phyloP scores from a whole-genome alignment of 768 basidiomycete genomes.

The Stropharia rugosoannulata region DNA sequence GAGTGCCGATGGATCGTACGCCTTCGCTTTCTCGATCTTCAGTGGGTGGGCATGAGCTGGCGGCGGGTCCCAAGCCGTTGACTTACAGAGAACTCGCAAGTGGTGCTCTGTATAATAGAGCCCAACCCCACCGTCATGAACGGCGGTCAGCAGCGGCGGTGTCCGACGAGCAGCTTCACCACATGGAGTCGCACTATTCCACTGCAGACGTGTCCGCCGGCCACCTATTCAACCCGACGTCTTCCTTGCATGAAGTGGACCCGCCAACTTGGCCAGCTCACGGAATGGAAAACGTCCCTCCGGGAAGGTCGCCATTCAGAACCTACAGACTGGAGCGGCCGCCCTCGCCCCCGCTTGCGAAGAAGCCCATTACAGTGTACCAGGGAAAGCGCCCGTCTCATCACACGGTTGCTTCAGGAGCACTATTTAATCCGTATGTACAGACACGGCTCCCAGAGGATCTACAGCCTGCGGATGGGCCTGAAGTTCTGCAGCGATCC shows the following conservation, averaged over 20 bases:
- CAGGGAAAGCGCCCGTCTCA: constrained; percentile 1
- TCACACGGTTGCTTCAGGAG: constrained; percentile 1
- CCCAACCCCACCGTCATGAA: background rate
- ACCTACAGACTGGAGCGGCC: constrained; percentile 1
- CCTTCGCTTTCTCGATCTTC: no score
- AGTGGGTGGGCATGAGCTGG: background rate
- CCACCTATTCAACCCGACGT: constrained; percentile 4
- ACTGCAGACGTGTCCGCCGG: background rate
- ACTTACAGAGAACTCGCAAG: constrained; percentile 1
- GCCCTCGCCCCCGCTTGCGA: background rate
- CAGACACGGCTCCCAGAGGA: background rate
- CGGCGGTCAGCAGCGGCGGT: background rate
- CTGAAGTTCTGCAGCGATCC: background rate
- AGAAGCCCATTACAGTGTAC: background rate
- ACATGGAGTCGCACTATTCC: background rate
- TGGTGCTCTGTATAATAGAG: constrained; percentile 1
- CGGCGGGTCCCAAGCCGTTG: background rate
- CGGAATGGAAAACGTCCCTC: constrained; percentile 3
- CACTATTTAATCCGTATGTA: constrained; percentile 1
- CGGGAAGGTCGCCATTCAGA: background rate
- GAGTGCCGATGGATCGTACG: no score
- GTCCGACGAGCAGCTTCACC: background rate
- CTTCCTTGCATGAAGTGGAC: constrained; percentile 1
- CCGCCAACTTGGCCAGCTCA: constrained; percentile 6
- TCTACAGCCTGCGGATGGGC: background rate